These are phyloP conservation scores for Claviceps arundinis DNA, from an alignment of 2,329 filamentous ascomycete species.

Conservation along the genomic window DNA sequence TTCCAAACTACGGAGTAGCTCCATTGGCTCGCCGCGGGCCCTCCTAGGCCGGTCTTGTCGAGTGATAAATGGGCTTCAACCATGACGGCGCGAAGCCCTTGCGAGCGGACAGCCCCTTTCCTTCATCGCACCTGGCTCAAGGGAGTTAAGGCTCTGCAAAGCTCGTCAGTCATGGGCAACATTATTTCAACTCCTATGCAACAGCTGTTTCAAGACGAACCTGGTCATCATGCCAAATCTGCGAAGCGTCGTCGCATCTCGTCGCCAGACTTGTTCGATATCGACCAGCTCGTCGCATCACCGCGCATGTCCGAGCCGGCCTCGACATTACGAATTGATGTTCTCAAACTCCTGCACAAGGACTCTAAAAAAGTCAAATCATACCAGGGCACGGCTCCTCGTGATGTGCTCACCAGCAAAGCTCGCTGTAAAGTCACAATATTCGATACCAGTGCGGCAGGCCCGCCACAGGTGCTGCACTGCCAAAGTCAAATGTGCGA, in stretches of 20 bases:
- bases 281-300: constrained; percentile 21
- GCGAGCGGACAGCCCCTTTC: constrained; percentile 37
- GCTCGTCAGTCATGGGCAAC: constrained; percentile 28
- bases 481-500: constrained; percentile 42
- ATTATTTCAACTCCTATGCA: constrained; percentile 25
- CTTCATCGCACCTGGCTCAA: constrained; percentile 41
- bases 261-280: constrained; percentile 21
- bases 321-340: constrained; percentile 36
- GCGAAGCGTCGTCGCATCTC: constrained; percentile 38
- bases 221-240: constrained; percentile 25
- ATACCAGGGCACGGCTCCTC: constrained; percentile 17
- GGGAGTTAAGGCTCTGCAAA: constrained; percentile 30
- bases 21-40: neutral
- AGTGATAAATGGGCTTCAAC: constrained; percentile 23
- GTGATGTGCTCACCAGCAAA: constrained; percentile 18
- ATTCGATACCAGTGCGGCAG: constrained; percentile 18
- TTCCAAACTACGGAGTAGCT: neutral
- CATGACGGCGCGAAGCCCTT: constrained; percentile 36
- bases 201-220: constrained; percentile 19
- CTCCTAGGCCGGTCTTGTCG: constrained; percentile 4
- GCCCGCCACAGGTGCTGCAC: constrained; percentile 30
- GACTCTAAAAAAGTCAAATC: constrained; percentile 26
- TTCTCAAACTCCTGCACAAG: constrained; percentile 39
- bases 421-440: constrained; percentile 26
- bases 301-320: constrained; percentile 18